Base-by-base conservation (phyloP, 176 grass and related monocot genomes). In the Leersia perrieri region DNA sequence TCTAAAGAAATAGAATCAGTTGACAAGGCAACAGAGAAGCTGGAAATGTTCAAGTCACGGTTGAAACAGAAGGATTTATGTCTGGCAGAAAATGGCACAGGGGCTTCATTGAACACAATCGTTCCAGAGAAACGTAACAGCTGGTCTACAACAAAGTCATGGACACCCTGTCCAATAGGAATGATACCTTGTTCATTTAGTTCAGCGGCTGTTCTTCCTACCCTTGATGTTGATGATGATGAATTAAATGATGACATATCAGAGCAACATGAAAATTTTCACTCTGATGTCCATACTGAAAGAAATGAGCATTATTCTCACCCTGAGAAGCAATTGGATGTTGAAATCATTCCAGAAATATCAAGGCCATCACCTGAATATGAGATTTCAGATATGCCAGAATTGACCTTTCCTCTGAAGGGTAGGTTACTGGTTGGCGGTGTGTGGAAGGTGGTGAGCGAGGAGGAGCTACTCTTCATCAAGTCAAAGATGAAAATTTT, bases 151-250 rank as follows among this genome's bases (percentile, higher is more conserved):
- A 58, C 84, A 0, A 90, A 91, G 72, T 91, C 86, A 5, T 99
- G 96, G 92, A 93, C 78, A 27, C 84, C 90, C 32, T 95, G 96
- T 79, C 92, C 92, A 0, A 88, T 98, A 60, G 92, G 92, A 33
- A 98, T 91, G 83, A 20, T 95, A 78, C 88, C 96, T 11, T 98
- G 96, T 74, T 95, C 86, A 71, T 95, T 89, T 86, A 98, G 96
- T 90, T 98, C 92, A 64, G 88, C 78, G 86, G 71, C 84, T 81
- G 82, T 98, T 78, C 84, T 93, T 82, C 92, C 92, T 45, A 55
- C 58, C 71, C 87, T 95, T 44, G 90, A 93, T 79, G 47, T 35
- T 12, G 4, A 66, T 3, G 31, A 74, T 76, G 32, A 35, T 77
- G 72, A 42, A 51, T 23, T 20, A 0, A 62, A 84, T 29, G 30